Conservation (phyloP, 352 stramenopile species). For the Lagenidium giganteum region DNA sequence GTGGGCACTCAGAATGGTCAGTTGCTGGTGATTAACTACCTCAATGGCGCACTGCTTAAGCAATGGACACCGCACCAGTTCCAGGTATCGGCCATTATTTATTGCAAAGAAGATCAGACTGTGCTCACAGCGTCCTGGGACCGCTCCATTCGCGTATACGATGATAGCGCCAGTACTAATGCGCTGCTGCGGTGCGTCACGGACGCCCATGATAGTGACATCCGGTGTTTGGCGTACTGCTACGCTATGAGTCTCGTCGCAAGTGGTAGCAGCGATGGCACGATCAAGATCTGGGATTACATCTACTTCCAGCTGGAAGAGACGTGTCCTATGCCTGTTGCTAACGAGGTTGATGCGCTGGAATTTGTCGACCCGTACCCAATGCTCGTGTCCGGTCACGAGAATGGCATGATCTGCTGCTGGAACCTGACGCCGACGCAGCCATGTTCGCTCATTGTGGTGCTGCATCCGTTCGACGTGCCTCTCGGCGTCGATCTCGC, state of each 20-base stretch:
- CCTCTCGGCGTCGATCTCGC: too few species aligned
- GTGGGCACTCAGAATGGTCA: slow-evolving; percentile 62
- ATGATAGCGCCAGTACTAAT: slow-evolving; percentile 53
- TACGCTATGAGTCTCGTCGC: slow-evolving; percentile 61
- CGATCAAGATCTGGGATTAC: slow-evolving; percentile 85
- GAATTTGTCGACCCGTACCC: slow-evolving; percentile 77
- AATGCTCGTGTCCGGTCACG: slow-evolving; percentile 57
- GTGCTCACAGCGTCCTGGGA: slow-evolving; percentile 78
- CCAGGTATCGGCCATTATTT: slow-evolving; percentile 56
- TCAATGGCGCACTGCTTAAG: slow-evolving; percentile 64
- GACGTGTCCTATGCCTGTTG: slow-evolving; percentile 19
- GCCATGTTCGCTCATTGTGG: too few species aligned
- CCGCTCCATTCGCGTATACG: slow-evolving; percentile 61
- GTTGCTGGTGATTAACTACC: slow-evolving; percentile 64
- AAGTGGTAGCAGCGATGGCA: slow-evolving; percentile 49
- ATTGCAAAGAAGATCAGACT: slow-evolving; percentile 72
- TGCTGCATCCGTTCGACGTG: too few species aligned
- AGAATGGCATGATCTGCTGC: slow-evolving; percentile 59
- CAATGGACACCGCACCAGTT: slow-evolving; percentile 59
- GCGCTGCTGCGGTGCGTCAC: slow-evolving; percentile 57
- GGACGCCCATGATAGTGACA: slow-evolving; percentile 68
- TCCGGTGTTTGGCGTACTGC: slow-evolving; percentile 75
- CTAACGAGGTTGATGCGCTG: slow-evolving; percentile 52
- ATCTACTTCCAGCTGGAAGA: slow-evolving; percentile 80
- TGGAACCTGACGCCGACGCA: slow-evolving; percentile 52